phyloP scores from a whole-genome alignment of 176 grass and related monocot species.

The Dendrocalamus sinicus region DNA sequence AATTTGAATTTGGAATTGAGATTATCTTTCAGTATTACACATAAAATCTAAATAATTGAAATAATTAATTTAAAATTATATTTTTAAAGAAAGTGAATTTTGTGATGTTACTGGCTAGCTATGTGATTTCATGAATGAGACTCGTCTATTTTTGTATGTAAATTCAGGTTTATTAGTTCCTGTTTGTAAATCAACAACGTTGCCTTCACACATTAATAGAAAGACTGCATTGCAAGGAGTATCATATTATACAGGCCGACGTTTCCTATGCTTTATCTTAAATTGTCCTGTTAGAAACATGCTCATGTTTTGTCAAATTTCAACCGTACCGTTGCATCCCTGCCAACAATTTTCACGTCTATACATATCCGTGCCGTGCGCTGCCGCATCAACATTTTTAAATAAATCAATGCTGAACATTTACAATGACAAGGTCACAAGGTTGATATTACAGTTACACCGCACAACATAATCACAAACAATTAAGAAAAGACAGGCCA shows the following conservation, averaged over 20 bases:
- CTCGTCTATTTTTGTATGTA: background rate
- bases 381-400: background rate
- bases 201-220: background rate
- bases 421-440: slow-evolving; percentile 23
- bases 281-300: background rate
- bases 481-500: background rate
- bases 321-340: background rate
- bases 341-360: background rate
- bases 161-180: background rate
- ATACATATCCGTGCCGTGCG: background rate
- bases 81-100: too few species aligned
- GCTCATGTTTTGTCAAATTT: background rate
- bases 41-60: too few species aligned
- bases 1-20: too few species aligned
- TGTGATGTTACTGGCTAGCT: too few species aligned
- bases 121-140: background rate
- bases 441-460: slow-evolving; percentile 6
- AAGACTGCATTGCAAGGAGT: background rate
- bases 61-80: too few species aligned
- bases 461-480: slow-evolving; percentile 19
- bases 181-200: background rate
- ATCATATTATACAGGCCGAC: background rate
- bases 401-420: slow-evolving; percentile 38
- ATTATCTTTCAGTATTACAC: too few species aligned
- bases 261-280: background rate